phyloP scores from a whole-genome alignment of 331 rosid species.

The Dryas integrifolia region DNA sequence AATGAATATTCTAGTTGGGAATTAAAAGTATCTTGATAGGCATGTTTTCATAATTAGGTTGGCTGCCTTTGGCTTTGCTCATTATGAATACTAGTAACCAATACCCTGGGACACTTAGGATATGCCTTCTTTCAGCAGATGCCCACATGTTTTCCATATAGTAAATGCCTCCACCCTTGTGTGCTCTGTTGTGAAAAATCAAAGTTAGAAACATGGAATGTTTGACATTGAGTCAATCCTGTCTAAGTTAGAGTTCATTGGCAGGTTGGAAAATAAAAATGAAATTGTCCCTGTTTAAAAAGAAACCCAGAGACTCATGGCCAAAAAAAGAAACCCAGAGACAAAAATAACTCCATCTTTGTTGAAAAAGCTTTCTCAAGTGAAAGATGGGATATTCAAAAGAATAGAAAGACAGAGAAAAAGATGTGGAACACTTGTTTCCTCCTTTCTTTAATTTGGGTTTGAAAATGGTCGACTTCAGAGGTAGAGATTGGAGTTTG shows the following conservation, averaged over 20 bases:
- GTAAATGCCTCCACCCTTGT: neutral
- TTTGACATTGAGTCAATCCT: constrained; percentile 1
- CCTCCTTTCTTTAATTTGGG: neutral
- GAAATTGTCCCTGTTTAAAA: neutral
- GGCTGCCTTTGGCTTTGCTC: neutral
- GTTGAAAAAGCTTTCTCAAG: neutral
- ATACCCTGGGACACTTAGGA: neutral
- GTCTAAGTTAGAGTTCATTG: neutral
- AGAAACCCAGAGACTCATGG: no score
- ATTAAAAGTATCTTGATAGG: neutral
- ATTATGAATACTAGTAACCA: neutral
- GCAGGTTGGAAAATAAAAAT: neutral
- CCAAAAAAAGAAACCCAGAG: no score
- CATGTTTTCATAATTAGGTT: neutral
- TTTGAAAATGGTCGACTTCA: neutral
- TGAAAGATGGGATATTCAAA: neutral
- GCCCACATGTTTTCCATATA: neutral
- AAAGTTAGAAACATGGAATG: neutral
- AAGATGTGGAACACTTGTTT: neutral
- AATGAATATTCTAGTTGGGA: neutral
- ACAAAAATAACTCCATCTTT: neutral
- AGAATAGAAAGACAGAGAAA: no score
- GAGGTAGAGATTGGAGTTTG: no score
- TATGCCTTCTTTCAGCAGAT: neutral
- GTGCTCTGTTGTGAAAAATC: neutral